These are phyloP conservation scores for Chlorella sorokiniana DNA, from an alignment of 139 green algal species.

Conservation along the genomic window DNA sequence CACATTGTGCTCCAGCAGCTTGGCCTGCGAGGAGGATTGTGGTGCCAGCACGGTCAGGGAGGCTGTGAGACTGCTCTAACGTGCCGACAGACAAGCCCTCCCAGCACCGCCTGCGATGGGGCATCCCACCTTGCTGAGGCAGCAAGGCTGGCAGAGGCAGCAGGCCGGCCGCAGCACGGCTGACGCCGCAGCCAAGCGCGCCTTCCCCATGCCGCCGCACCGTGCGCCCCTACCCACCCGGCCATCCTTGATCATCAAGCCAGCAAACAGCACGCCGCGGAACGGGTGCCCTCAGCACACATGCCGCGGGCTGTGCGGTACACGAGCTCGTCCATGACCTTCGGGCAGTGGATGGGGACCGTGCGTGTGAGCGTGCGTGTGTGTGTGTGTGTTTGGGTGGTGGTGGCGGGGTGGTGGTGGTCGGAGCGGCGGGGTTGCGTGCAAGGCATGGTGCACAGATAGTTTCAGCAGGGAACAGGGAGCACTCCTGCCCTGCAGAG, in stretches of 20 bases:
- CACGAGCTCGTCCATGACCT: slow-evolving; percentile 89
- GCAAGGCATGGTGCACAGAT: too few relatives aligned
- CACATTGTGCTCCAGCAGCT: slow-evolving; percentile 98
- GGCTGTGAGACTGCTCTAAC: too few relatives aligned
- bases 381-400: not conserved
- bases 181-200: too few relatives aligned
- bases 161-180: too few relatives aligned
- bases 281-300: slow-evolving; percentile 86
- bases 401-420: not conserved
- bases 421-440: not conserved
- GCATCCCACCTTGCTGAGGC: too few relatives aligned
- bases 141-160: too few relatives aligned
- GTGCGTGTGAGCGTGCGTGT: not conserved
- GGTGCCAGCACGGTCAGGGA: too few relatives aligned
- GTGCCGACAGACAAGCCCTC: too few relatives aligned
- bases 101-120: too few relatives aligned
- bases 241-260: slow-evolving; percentile 95
- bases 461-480: too few relatives aligned
- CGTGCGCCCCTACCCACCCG: slow-evolving; percentile 44
- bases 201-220: not conserved
- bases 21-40: slow-evolving; percentile 61
- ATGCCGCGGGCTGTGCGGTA: slow-evolving; percentile 88
- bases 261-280: slow-evolving; percentile 93
- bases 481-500: not conserved
- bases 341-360: not conserved